Evolutionary conservation across 140 eudicot species (phyloP).

Genomic region (Cichorium intybus): DNA sequence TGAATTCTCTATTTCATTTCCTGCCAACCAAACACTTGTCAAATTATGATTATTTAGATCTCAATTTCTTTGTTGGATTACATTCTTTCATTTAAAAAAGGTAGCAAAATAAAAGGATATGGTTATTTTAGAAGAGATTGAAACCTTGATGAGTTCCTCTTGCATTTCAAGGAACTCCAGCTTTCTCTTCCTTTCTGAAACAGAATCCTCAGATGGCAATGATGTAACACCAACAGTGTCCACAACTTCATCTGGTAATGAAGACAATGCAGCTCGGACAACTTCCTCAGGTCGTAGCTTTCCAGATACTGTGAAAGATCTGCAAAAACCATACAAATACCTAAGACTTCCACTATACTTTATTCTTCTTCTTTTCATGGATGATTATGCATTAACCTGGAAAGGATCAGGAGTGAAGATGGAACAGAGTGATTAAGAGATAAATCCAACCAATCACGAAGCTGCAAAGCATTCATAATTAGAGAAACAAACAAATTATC

Average conservation of each 20-base stretch:
- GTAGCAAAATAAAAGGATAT: not conserved
- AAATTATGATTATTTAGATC: too few species aligned
- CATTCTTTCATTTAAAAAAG: too few species aligned
- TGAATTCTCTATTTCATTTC: too few species aligned
- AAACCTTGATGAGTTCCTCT: slow-evolving; percentile 76
- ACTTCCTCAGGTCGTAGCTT: slow-evolving; percentile 76
- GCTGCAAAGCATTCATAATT: slow-evolving; percentile 45
- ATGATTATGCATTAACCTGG: slow-evolving; percentile 47
- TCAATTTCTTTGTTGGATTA: too few species aligned
- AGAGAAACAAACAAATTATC: not conserved
- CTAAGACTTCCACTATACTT: not conserved
- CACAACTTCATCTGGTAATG: slow-evolving; percentile 85
- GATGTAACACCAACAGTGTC: slow-evolving; percentile 74
- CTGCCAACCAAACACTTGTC: too few species aligned
- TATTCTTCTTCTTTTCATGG: not conserved
- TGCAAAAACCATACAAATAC: slow-evolving; percentile 14
- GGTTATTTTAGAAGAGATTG: not conserved
- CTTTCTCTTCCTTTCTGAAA: slow-evolving; percentile 79
- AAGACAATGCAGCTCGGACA: slow-evolving; percentile 69
- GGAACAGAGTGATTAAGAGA: slow-evolving; percentile 88
- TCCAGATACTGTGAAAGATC: slow-evolving; percentile 73
- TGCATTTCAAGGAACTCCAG: slow-evolving; percentile 87
- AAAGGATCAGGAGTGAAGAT: slow-evolving; percentile 78
- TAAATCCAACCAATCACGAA: slow-evolving; percentile 88
- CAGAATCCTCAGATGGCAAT: slow-evolving; percentile 79